phyloP scores from a whole-genome alignment of 495 filamentous ascomycete species.

The Lophium mytilinum region DNA sequence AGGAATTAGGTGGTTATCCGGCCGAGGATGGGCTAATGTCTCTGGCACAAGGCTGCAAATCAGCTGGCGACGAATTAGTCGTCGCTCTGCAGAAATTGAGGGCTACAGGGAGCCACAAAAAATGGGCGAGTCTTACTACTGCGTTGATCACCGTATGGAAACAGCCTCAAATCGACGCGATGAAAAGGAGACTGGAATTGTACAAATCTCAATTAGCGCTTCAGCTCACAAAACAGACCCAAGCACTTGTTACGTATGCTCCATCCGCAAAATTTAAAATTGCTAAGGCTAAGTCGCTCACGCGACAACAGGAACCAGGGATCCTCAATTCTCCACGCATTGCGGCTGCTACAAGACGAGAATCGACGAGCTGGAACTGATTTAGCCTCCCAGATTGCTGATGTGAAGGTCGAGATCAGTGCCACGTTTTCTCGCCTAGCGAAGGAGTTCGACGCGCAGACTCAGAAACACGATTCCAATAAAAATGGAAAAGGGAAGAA shows the following conservation, averaged over 20 bases:
- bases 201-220: background rate
- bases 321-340: too few relatives aligned
- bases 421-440: too few relatives aligned
- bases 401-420: too few relatives aligned
- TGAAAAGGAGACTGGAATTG: background rate
- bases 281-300: too few relatives aligned
- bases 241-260: background rate
- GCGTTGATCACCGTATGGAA: background rate
- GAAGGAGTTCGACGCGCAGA: too few relatives aligned
- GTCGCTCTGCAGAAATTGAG: background rate
- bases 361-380: too few relatives aligned
- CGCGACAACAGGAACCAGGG: too few relatives aligned
- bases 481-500: too few relatives aligned
- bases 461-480: too few relatives aligned
- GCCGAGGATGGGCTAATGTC: background rate
- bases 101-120: background rate
- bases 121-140: conserved; percentile 1
- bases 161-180: background rate
- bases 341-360: too few relatives aligned
- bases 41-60: background rate
- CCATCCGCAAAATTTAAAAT: background rate
- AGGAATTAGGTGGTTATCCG: background rate
- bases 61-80: background rate
- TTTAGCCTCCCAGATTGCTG: too few relatives aligned
- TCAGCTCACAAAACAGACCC: too few relatives aligned